A percentile compares a stretch with the other conserved stretches of the same genome.
Conservation (phyloP, 208 protist species). For the Leishmania major region DNA sequence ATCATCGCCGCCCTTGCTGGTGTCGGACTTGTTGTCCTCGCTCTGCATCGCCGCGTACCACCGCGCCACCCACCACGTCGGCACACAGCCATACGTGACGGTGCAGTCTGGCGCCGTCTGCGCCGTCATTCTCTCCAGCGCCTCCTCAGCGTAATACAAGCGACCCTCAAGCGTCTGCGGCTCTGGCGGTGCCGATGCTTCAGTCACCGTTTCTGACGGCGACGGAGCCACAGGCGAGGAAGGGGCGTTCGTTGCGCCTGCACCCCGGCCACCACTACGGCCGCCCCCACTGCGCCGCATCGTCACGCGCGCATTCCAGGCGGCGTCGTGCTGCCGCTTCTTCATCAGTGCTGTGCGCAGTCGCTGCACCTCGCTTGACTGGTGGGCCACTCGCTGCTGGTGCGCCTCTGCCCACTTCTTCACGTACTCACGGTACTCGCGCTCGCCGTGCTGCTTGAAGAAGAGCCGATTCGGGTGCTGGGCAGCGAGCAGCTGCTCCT, state of each 20-base stretch:
- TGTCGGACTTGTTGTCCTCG: slow-evolving; percentile 13
- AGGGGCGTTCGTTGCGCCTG: background rate
- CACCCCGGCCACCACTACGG: slow-evolving; percentile 5
- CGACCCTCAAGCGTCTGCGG: slow-evolving; percentile 29
- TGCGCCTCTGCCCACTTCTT: slow-evolving; percentile 51
- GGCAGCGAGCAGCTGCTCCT: slow-evolving; percentile 54
- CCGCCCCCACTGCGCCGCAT: slow-evolving; percentile 23
- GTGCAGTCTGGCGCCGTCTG: slow-evolving; percentile 25
- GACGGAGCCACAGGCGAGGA: background rate
- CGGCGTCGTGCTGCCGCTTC: slow-evolving; percentile 36
- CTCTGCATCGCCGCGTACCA: slow-evolving; percentile 63
- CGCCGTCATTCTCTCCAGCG: slow-evolving; percentile 25
- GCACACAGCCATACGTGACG: slow-evolving; percentile 63
- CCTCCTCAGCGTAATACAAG: slow-evolving; percentile 40
- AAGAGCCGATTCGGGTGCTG: slow-evolving; percentile 73
- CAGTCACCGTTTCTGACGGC: background rate
- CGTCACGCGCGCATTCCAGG: slow-evolving; percentile 39
- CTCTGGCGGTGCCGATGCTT: slow-evolving; percentile 8
- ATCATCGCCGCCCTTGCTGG: background rate
- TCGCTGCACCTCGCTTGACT: slow-evolving; percentile 33
- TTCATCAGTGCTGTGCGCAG: slow-evolving; percentile 35
- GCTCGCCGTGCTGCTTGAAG: slow-evolving; percentile 48
- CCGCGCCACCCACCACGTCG: slow-evolving; percentile 77
- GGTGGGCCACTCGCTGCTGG: slow-evolving; percentile 28
- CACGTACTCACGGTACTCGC: slow-evolving; percentile 44